Base-by-base conservation (phyloP, 352 stramenopile species). In the Thalassiosira sp. region DNA sequence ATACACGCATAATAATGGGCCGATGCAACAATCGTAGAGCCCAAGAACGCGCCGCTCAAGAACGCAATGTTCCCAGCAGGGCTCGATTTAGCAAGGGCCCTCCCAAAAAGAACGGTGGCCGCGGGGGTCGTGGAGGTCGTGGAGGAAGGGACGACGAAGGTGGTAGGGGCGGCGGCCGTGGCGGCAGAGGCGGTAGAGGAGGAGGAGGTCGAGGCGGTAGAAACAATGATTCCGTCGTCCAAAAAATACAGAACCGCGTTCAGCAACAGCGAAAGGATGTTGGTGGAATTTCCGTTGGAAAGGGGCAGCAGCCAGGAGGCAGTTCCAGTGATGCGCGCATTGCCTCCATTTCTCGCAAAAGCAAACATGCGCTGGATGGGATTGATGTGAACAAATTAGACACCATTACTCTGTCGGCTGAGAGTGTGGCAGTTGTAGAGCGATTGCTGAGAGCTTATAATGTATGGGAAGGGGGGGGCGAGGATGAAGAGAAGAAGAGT, bases 331-430 rank as follows among this genome's bases (percentile, higher is more conserved):
- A 64, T 45, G 51, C 52, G 31, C 43, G 52, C 13, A 67, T 54
- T 15, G 31, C 24, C 11, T 58, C 60, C 16, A 75, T 59, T 20
- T 51, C 40, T 54, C 27, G 68, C 60, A 76, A 25, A 8, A 78
- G 22, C 3, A 35, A 60, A 18, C 54, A 76, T 59, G 42, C 70
- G 1, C 48, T 91, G 0, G 70, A 74, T 33, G 63, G 79, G 11
- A 46, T 89, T 16, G 84, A 92, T 65, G 71, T 84, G 6, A 76
- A 61, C 3, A 90, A 90, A 54, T 74, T 89, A n/a, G 86, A 92
- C 64, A 58, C 80, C 13, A 70, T 92, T 16, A 76, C 63, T 1
- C 31, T 92, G 11, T 81, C 78, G 25, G 64, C 60, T n/a, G 81
- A 88, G 40, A 81, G 78, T 64, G 56, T 89, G 5, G 28, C 71